phyloP scores from a whole-genome alignment of 371 early-diverging fungal genomes.

The Mortierella sp. region DNA sequence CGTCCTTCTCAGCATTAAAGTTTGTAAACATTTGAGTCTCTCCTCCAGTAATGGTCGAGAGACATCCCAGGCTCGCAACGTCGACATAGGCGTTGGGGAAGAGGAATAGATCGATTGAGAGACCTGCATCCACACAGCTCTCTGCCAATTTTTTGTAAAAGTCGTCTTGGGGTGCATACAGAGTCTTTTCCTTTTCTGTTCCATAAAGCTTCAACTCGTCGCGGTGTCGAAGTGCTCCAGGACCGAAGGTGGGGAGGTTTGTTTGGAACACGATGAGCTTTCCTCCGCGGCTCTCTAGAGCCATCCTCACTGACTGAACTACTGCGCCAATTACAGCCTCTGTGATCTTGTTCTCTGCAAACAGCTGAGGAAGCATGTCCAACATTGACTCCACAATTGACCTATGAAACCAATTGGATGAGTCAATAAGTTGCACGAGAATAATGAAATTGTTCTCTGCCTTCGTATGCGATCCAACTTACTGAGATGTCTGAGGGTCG shows the following conservation, averaged over 20 bases:
- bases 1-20: constrained; percentile 81
- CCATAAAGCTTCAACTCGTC: constrained; percentile 91
- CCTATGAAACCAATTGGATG: constrained; percentile 49
- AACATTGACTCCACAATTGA: constrained; percentile 83
- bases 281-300: constrained; percentile 88
- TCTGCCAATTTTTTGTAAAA: constrained; percentile 89
- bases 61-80: constrained; percentile 83
- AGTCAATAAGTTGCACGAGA: background rate
- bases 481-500: constrained; percentile 79
- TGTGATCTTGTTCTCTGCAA: constrained; percentile 77
- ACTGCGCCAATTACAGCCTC: constrained; percentile 90
- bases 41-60: constrained; percentile 91
- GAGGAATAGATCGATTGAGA: constrained; percentile 90
- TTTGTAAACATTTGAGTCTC: constrained; percentile 84
- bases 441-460: background rate
- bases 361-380: constrained; percentile 85
- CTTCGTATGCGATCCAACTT: background rate
- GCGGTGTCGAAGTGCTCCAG: constrained; percentile 86
- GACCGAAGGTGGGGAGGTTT: constrained; percentile 87
- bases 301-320: constrained; percentile 79
- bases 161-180: constrained; percentile 89
- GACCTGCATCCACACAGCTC: constrained; percentile 83
- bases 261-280: constrained; percentile 89
- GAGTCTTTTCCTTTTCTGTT: constrained; percentile 90
- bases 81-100: constrained; percentile 93